These are phyloP conservation scores for Eustoma russellianum DNA, from an alignment of 257 asterid species.

Conservation along the genomic window DNA sequence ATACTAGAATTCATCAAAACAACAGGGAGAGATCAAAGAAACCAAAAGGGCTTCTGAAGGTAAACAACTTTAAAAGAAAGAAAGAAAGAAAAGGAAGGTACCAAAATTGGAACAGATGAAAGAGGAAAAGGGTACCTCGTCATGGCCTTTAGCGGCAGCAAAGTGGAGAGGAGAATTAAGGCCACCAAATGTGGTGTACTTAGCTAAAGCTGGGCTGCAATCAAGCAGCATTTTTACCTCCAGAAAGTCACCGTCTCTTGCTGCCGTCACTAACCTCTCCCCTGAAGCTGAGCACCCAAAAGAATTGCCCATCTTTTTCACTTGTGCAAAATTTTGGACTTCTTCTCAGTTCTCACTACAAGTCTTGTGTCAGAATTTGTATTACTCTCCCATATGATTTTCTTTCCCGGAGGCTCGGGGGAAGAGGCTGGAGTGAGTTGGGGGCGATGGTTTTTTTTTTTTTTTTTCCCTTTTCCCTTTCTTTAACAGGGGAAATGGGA, in stretches of 20 bases:
- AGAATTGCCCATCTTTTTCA: slow-evolving; percentile 62
- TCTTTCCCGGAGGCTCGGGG: no score
- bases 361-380: background rate
- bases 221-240: slow-evolving; percentile 98
- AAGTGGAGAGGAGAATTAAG: slow-evolving; percentile 95
- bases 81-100: background rate
- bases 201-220: slow-evolving; percentile 88
- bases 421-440: no score
- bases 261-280: slow-evolving; percentile 97
- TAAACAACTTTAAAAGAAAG: background rate
- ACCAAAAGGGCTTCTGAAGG: no score
- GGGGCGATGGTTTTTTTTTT: no score
- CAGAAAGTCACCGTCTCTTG: slow-evolving; percentile 96
- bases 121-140: slow-evolving; percentile 43
- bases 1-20: no score
- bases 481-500: no score
- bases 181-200: slow-evolving; percentile 97
- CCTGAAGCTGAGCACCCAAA: slow-evolving; percentile 99
- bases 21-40: no score
- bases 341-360: slow-evolving; percentile 3
- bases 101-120: background rate
- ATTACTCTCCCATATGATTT: no score
- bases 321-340: background rate
- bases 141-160: slow-evolving; percentile 97
- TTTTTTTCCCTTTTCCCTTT: no score